Conservation (phyloP, 768 basidiomycete species). For the Austroboletus eburneus region DNA sequence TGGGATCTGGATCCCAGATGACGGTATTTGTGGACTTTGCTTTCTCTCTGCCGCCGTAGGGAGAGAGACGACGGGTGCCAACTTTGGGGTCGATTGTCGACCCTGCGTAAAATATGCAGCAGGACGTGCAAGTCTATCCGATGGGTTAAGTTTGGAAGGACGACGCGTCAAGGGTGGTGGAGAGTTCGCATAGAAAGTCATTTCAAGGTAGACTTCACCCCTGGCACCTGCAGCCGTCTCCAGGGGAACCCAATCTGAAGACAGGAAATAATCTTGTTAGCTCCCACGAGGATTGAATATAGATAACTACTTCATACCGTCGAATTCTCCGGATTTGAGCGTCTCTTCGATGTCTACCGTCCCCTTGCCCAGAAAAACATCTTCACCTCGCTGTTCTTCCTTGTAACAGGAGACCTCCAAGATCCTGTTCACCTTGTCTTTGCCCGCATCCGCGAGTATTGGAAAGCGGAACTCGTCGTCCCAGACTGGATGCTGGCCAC, state of each 20-base stretch:
- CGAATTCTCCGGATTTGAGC: slow-evolving; percentile 83
- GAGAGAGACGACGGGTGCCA: slow-evolving; percentile 10
- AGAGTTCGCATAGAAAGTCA: slow-evolving; percentile 84
- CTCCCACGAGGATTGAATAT: neutral
- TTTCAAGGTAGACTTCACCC: slow-evolving; percentile 87
- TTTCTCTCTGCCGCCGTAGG: slow-evolving; percentile 9
- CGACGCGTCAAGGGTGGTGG: slow-evolving; percentile 50
- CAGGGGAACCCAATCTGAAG: slow-evolving; percentile 67
- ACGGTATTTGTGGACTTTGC: slow-evolving; percentile 17
- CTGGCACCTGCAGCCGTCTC: slow-evolving; percentile 57
- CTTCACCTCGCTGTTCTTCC: slow-evolving; percentile 68
- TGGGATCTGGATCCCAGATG: no score
- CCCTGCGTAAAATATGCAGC: slow-evolving; percentile 19
- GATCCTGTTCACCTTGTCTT: slow-evolving; percentile 42
- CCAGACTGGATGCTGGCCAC: slow-evolving; percentile 93
- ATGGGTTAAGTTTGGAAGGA: slow-evolving; percentile 49
- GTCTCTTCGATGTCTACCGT: slow-evolving; percentile 74
- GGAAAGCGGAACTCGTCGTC: slow-evolving; percentile 83
- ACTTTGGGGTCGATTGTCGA: slow-evolving; percentile 12
- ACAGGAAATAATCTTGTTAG: slow-evolving; percentile 6
- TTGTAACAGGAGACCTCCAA: slow-evolving; percentile 78
- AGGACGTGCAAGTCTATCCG: slow-evolving; percentile 50
- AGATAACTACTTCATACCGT: slow-evolving; percentile 56
- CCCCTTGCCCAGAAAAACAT: slow-evolving; percentile 71
- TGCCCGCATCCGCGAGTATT: slow-evolving; percentile 56